These are phyloP conservation scores for Nepenthes mirabilis DNA, from an alignment of 148 eudicot species.

Conservation along the genomic window DNA sequence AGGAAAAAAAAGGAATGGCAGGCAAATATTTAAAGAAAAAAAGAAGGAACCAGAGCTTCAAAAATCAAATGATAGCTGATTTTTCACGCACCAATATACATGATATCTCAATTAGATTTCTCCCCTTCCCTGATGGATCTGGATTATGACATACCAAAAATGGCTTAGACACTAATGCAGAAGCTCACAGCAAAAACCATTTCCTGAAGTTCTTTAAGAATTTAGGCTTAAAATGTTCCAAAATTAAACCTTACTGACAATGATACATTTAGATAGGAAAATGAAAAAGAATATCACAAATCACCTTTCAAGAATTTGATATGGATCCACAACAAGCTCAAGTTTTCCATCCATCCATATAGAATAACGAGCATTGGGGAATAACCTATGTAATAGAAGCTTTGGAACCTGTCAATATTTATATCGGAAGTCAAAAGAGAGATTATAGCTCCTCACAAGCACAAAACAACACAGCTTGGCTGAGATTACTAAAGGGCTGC, in stretches of 20 bases:
- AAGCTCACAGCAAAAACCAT: too few species aligned
- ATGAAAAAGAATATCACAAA: conserved; percentile 1
- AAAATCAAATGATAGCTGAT: too few species aligned
- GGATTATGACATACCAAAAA: too few species aligned
- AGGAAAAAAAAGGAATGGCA: too few species aligned
- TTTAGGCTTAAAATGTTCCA: background rate
- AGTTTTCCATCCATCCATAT: conserved; percentile 98
- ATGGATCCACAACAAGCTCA: conserved; percentile 93
- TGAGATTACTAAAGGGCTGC: too few species aligned
- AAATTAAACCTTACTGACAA: background rate
- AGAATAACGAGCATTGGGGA: conserved; percentile 87
- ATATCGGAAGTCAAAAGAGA: background rate
- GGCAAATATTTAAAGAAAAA: too few species aligned
- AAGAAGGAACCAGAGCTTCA: too few species aligned
- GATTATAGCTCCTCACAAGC: background rate
- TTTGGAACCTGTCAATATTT: conserved; percentile 61
- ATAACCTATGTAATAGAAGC: conserved; percentile 88
- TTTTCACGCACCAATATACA: too few species aligned
- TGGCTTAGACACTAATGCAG: too few species aligned
- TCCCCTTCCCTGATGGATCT: too few species aligned
- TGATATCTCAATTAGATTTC: too few species aligned
- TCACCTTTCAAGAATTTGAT: conserved; percentile 93
- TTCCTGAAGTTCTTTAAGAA: too few species aligned
- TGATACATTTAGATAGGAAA: background rate
- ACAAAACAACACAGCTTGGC: background rate